phyloP scores from a whole-genome alignment of 2,329 filamentous ascomycete species.

The Diplodia seriata region DNA sequence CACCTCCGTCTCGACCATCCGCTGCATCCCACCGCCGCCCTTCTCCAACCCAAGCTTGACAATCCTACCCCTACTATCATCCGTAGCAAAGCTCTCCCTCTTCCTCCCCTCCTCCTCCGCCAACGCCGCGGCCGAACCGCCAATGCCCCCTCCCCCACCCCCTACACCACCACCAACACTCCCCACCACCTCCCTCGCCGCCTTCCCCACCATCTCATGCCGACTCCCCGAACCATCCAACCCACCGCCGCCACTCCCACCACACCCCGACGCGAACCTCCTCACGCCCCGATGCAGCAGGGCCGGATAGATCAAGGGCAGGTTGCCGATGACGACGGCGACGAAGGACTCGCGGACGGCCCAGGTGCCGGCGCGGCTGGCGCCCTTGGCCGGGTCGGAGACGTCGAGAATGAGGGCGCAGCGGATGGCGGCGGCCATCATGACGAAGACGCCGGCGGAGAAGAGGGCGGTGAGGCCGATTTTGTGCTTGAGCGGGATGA shows the following conservation, averaged over 20 bases:
- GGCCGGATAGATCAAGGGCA: conserved; percentile 51
- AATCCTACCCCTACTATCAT: conserved; percentile 1
- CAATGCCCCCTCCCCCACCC: no score
- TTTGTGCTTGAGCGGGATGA: conserved; percentile 58
- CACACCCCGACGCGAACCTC: conserved; percentile 38
- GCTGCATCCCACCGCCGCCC: background rate
- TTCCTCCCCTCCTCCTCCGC: background rate
- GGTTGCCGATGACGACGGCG: conserved; percentile 53
- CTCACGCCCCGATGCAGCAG: conserved; percentile 34
- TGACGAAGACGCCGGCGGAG: conserved; percentile 63
- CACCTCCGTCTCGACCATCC: background rate
- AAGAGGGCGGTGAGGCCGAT: conserved; percentile 62
- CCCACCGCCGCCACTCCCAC: conserved; percentile 34
- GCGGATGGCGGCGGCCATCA: conserved; percentile 61
- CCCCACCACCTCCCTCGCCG: no score
- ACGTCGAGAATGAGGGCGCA: conserved; percentile 59
- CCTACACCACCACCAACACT: no score
- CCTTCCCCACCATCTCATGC: background rate
- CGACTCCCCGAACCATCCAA: background rate
- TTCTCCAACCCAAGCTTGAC: background rate
- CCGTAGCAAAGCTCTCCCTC: conserved; percentile 13
- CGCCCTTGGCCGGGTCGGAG: conserved; percentile 49
- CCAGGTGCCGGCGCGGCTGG: conserved; percentile 53
- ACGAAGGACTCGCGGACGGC: conserved; percentile 56
- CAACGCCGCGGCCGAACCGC: background rate